Evolutionary conservation across 179 eudicot species (phyloP), one percentile per base, ranked within the genome.

Genomic region (Beta corolliflora): DNA sequence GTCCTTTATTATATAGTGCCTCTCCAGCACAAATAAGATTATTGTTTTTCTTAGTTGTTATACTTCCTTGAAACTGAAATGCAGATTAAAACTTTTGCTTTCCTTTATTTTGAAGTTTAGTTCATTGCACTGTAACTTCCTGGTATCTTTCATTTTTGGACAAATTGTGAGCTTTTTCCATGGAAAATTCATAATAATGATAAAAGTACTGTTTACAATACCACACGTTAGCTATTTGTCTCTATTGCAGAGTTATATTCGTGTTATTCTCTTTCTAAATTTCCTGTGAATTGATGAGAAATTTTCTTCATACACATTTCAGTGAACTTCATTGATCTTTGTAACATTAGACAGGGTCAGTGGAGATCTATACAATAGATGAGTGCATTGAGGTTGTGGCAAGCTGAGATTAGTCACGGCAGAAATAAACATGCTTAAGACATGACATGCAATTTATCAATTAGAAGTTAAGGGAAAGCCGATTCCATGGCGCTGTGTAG

Each of bases 401-500:
- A 59, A 19, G 19, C 59, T 14, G 61, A 58, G 44, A 58, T 74
- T 44, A 36, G 14, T 54, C 71, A 76, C 70, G 16, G 46, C 23
- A 65, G 67, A 76, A 36, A 36, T 36, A 36, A 36, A 59, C 72
- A 21, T 73, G 76, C 46, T 46, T 41, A 75, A 45, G 75, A 21
- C 63, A 74, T 65, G 71, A 23, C 23, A 55, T 7, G 41, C 64
- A 61, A 75, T 44, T 58, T 0, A 54, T 85, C 64, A 89, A n/a
- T 70, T 79, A 53, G 81, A 80, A 74, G 94, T 86, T 67, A 91
- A 31, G 1, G 99, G 95, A 59, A 89, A 92, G 48, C 98, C 99
- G 59, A 92, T 92, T 31, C 98, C 98, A 69, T 90, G 97, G 63
- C 93, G 91, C 69, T 86, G 81, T 2, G 95, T 86, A 13, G 95